Conservation (phyloP, 441 rosid genomes). For the Aleurites moluccanus region DNA sequence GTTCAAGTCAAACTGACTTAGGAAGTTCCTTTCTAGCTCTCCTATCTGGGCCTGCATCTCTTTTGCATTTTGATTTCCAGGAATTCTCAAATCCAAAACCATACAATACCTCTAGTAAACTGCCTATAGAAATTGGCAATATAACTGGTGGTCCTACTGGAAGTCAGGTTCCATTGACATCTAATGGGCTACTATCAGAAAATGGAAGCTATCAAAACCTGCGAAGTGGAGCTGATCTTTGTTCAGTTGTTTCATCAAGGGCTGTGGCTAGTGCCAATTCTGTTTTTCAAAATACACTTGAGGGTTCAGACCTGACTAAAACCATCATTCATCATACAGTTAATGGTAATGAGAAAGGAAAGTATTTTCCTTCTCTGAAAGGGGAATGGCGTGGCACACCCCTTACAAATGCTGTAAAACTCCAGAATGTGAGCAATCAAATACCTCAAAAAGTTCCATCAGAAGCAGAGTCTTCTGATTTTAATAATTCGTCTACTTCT, state of each 20-base stretch:
- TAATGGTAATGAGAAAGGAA: slow-evolving; percentile 31
- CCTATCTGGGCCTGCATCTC: slow-evolving; percentile 42
- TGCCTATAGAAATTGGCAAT: slow-evolving; percentile 17
- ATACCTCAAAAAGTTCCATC: slow-evolving; percentile 21
- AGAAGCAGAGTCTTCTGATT: slow-evolving; percentile 27
- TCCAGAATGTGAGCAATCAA: slow-evolving; percentile 16
- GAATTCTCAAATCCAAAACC: slow-evolving; percentile 35
- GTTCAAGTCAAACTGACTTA: slow-evolving; percentile 23
- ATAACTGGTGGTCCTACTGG: slow-evolving; percentile 26
- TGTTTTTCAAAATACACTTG: slow-evolving; percentile 25
- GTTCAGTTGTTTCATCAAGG: slow-evolving; percentile 25
- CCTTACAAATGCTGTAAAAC: slow-evolving; percentile 27
- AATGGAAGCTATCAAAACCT: slow-evolving; percentile 24
- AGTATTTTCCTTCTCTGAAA: slow-evolving; percentile 24
- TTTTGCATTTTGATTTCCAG: slow-evolving; percentile 37
- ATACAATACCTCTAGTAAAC: slow-evolving; percentile 24
- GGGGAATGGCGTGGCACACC: slow-evolving; percentile 24
- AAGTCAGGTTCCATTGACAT: slow-evolving; percentile 22
- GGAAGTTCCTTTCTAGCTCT: slow-evolving; percentile 47
- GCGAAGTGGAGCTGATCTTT: slow-evolving; percentile 27
- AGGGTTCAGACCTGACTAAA: slow-evolving; percentile 29
- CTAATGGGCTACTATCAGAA: slow-evolving; percentile 26
- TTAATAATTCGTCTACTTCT: slow-evolving; percentile 23
- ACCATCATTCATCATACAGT: slow-evolving; percentile 22
- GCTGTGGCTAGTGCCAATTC: slow-evolving; percentile 21